Percentiles rank a stretch among this genome's conserved stretches.
Evolutionary conservation across 352 stramenopile species (phyloP).

Genomic region (Pythium chondricola): DNA sequence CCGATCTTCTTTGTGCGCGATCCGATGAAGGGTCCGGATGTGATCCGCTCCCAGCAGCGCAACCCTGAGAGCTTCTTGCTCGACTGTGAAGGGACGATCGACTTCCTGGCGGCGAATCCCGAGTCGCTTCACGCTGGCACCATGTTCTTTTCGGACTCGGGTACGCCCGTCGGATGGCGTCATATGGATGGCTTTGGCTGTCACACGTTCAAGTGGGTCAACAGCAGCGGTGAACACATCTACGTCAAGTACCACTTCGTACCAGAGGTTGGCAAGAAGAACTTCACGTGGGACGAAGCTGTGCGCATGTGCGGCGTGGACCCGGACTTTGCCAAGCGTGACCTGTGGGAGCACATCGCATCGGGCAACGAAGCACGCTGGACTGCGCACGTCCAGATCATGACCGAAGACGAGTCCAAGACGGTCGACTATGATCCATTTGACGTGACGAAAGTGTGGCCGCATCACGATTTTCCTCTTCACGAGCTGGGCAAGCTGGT

Average conservation of each 20-base stretch:
- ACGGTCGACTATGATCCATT: conserved; percentile 81
- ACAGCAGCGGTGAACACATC: conserved; percentile 54
- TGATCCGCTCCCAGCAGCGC: conserved; percentile 92
- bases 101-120: conserved; percentile 90
- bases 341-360: conserved; percentile 89
- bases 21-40: conserved; percentile 88
- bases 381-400: conserved; percentile 91
- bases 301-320: conserved; percentile 55
- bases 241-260: conserved; percentile 95
- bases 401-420: conserved; percentile 72
- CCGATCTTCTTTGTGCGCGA: conserved; percentile 94
- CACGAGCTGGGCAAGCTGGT: conserved; percentile 83
- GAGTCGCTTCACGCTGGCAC: conserved; percentile 88
- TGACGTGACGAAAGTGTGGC: conserved; percentile 92
- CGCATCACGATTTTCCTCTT: conserved; percentile 83
- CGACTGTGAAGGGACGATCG: conserved; percentile 87
- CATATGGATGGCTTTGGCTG: conserved; percentile 92
- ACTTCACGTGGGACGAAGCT: conserved; percentile 80
- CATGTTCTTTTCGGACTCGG: conserved; percentile 87
- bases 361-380: conserved; percentile 76
- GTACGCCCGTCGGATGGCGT: conserved; percentile 83
- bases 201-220: conserved; percentile 91
- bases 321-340: conserved; percentile 86
- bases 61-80: conserved; percentile 86
- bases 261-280: conserved; percentile 86